Base-by-base conservation (phyloP, 2,329 filamentous ascomycete species). In the Domatiomyces catenatus region DNA sequence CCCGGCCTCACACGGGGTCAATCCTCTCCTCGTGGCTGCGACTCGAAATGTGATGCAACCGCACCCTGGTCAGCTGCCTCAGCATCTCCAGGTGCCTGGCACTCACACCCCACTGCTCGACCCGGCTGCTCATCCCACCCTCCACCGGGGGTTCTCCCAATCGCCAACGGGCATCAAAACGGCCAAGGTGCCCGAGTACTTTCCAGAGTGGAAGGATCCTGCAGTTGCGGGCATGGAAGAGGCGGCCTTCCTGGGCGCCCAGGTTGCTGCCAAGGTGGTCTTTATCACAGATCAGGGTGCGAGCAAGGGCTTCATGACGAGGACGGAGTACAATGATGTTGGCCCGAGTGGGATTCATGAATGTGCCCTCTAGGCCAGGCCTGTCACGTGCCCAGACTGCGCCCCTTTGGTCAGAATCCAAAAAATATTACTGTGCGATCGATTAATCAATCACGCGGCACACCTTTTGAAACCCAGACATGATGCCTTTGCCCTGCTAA, bases 1-100 rank as follows among this genome's bases (percentile, higher is more conserved):
- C 69, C 71, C 79, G 56, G 72, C 68, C 55, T 69, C 67, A 2
- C 71, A 75, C 49, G 77, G 79, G 43, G 88, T 94, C 45, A 95
- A 96, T 64, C 89, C 90, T 12, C 81, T 96, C 2, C 77, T 96
- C 3, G 84, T 94, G 53, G 90, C 90, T 3, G 92, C 92, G 1
- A 94, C 90, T 17, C 58, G 58, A 52, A 60, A 60, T 48, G 58
- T 60, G 54, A 60, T 60, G 58, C 69, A 71, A 54, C 63, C 65
- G 44, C 70, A 68, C 54, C 10, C 32, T 39, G 32, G 32, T 15
- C 32, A 39, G 32, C 5, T 39, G 19, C 19, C 46, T 1, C 57
- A 69, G 63, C 53, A 66, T 62, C 59, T 65, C 47, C 60, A 69
- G 57, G 50, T 69, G 8, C 69, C 68, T 18, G 63, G 66, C 24